phyloP scores from a whole-genome alignment of 768 basidiomycete species.

The Antrodiella citrinella region DNA sequence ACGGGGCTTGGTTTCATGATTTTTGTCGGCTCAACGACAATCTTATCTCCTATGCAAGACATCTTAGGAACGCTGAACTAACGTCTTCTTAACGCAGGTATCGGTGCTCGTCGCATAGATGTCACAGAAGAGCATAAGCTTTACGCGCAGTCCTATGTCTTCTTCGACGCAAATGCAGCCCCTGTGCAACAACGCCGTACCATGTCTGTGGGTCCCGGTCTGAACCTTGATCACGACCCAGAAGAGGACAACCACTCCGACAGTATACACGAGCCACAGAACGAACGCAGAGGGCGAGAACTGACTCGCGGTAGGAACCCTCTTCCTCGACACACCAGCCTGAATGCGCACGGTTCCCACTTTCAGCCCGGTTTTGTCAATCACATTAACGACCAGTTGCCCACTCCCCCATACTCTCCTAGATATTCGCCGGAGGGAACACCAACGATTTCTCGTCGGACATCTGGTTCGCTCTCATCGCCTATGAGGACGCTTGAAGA shows the following conservation, averaged over 20 bases:
- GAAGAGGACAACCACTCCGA: slow-evolving; percentile 27
- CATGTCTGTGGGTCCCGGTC: slow-evolving; percentile 42
- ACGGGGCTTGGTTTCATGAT: too few species aligned
- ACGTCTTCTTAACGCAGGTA: slow-evolving; percentile 24
- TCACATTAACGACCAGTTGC: slow-evolving; percentile 16
- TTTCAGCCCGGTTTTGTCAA: slow-evolving; percentile 23
- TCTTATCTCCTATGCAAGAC: too few species aligned
- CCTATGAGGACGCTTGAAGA: slow-evolving; percentile 12
- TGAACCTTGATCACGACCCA: slow-evolving; percentile 33
- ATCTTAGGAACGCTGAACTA: too few species aligned
- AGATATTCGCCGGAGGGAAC: slow-evolving; percentile 13
- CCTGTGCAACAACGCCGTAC: slow-evolving; percentile 36
- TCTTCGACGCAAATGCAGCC: slow-evolving; percentile 56
- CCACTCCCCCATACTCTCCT: slow-evolving; percentile 28
- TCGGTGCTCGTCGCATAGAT: slow-evolving; percentile 69
- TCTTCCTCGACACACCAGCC: slow-evolving; percentile 17
- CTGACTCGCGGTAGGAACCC: slow-evolving; percentile 11
- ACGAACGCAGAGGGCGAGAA: slow-evolving; percentile 10
- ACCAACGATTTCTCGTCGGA: slow-evolving; percentile 19
- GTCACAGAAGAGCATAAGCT: slow-evolving; percentile 71
- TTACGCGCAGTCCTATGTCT: slow-evolving; percentile 60
- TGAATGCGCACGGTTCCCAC: slow-evolving; percentile 25
- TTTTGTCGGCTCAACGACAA: not conserved
- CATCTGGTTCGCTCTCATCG: slow-evolving; percentile 11
- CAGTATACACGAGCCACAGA: not conserved